Evolutionary conservation across 2,329 filamentous ascomycete species (phyloP), one percentile per base, ranked within the genome.

Genomic region (Colletotrichum eleusines): DNA sequence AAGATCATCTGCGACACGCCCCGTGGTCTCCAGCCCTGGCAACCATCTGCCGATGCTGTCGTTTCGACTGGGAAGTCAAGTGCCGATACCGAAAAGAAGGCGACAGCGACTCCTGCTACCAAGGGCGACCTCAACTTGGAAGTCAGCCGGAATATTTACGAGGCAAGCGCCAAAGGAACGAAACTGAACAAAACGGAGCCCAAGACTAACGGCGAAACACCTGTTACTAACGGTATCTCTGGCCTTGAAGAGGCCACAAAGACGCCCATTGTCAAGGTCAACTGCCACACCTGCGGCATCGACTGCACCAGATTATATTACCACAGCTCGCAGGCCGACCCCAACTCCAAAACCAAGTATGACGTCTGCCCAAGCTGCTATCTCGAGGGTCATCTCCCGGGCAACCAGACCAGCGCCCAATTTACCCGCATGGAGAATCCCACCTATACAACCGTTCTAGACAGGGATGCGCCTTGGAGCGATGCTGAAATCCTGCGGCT

Each of bases 1-100:
- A 92, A 94, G 80, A 91, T 98, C 72, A 95, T 95, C 67, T 96
- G 94, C 78, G 96, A 99, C 80, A 99, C 96, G 0, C 96, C 96
- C 63, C 91, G 96, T 70, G 96, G 96, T 46, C 88, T 99, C 62
- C 95, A 98, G 80, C 93, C 95, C 31, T 97, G 95, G 89, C 96
- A 99, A 79, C 96, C 96, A 23, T 92, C 93, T 23, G 91, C 94
- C 1, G 92, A 94, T 75, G 90, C 94, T 8, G 82, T 90, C 50
- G 84, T 91, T 5, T 78, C 87, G n/a, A 84, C 90, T 73, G 89
- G 89, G 65, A 90, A 89, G 78, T 86, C 85, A 75, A 87, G 82
- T 73, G 80, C 81, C 62, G 88, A 92, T 59, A 97, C 95, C 0
- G 94, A 97, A n/a, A 84, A 81, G 69, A 91, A 91, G 77, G 92